Percentiles rank a stretch among this genome's conserved stretches.
Evolutionary conservation across 169 alveolate genomes (phyloP).

Genomic region (Theileria equi): DNA sequence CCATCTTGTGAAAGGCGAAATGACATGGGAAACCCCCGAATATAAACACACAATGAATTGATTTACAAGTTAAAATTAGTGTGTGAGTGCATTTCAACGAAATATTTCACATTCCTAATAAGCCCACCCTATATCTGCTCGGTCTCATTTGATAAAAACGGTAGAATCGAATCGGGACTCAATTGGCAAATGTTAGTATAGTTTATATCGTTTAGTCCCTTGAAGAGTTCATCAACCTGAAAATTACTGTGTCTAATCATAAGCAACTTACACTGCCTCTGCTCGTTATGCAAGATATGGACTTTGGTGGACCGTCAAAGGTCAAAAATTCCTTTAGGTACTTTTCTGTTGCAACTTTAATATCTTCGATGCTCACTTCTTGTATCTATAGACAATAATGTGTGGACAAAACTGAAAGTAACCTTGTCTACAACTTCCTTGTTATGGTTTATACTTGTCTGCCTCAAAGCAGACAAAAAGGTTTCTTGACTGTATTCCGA

Average conservation of each 20-base stretch:
- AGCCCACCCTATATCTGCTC: too few species aligned
- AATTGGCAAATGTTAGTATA: constrained; percentile 3
- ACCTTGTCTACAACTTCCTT: constrained; percentile 10
- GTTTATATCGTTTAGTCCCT: constrained; percentile 21
- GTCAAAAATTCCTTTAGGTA: constrained; percentile 18
- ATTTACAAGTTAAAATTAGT: too few species aligned
- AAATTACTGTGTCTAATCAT: background rate
- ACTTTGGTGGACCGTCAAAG: constrained; percentile 9
- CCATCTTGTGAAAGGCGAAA: too few species aligned
- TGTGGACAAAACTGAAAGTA: background rate
- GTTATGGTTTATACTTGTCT: constrained; percentile 30
- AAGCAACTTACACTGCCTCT: constrained; percentile 3
- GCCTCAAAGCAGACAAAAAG: constrained; percentile 54
- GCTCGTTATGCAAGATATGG: constrained; percentile 26
- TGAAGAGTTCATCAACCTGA: constrained; percentile 10
- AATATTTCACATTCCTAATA: background rate
- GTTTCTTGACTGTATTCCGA: constrained; percentile 65
- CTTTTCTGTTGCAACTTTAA: constrained; percentile 18
- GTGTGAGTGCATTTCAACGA: too few species aligned
- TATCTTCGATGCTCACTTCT: constrained; percentile 5
- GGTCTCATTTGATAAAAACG: constrained; percentile 15
- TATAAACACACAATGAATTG: too few species aligned
- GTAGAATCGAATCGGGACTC: constrained; percentile 5
- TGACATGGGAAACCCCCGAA: too few species aligned
- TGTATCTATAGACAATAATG: constrained; percentile 11